Conservation (phyloP, 768 basidiomycete species). For the Amanita rimosa region DNA sequence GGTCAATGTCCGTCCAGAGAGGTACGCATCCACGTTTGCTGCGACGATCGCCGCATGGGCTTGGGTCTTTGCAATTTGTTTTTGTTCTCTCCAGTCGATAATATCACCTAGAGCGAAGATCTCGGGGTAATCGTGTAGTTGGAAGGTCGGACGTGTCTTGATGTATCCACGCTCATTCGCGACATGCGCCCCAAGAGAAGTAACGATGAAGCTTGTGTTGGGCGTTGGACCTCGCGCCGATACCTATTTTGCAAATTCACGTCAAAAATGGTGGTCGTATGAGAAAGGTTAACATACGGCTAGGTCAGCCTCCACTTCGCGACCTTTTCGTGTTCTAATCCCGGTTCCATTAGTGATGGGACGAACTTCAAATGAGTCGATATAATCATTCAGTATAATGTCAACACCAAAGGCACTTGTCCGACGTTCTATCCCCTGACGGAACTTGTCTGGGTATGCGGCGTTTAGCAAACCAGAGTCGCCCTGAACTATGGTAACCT, state of each 20-base stretch:
- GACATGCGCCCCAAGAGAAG: constrained; percentile 21
- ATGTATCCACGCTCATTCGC: constrained; percentile 26
- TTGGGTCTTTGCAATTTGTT: constrained; percentile 34
- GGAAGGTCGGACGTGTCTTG: constrained; percentile 38
- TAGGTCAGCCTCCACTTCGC: constrained; percentile 34
- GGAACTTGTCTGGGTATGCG: constrained; percentile 37
- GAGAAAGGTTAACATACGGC: constrained; percentile 28
- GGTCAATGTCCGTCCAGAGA: constrained; percentile 19
- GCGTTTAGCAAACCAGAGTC: constrained; percentile 33
- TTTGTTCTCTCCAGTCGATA: constrained; percentile 42
- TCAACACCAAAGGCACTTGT: constrained; percentile 29
- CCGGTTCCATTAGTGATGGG: constrained; percentile 16
- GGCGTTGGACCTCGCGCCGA: constrained; percentile 23
- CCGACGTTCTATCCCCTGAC: constrained; percentile 27
- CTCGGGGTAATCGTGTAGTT: constrained; percentile 30
- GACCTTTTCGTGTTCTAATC: constrained; percentile 35
- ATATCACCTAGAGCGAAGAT: constrained; percentile 54
- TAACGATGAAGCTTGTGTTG: constrained; percentile 32
- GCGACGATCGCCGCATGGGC: constrained; percentile 32
- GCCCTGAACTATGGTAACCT: constrained; percentile 49
- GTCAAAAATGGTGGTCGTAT: background rate
- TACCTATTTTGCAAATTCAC: constrained; percentile 12
- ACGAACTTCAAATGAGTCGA: constrained; percentile 32
- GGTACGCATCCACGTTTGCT: constrained; percentile 31
- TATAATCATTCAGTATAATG: constrained; percentile 36